Evolutionary conservation across 768 basidiomycete genomes (phyloP).

Genomic region (Lentinula guzmanii): DNA sequence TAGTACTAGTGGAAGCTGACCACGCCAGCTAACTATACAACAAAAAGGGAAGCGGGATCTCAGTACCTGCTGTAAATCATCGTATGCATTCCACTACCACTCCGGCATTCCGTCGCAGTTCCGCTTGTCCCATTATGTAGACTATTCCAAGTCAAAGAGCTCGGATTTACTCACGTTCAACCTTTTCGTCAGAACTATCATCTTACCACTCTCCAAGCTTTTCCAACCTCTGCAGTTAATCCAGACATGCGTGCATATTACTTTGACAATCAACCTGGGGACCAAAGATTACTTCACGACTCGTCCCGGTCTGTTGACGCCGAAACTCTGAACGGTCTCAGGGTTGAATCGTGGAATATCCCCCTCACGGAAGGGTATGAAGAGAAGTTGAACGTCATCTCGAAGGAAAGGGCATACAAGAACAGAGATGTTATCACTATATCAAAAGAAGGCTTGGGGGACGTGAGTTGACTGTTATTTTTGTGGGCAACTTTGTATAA

Average conservation of each 20-base stretch:
- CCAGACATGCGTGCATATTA: constrained; percentile 65
- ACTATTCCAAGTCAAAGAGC: too few species aligned
- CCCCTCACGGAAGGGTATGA: constrained; percentile 58
- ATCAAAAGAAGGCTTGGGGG: constrained; percentile 74
- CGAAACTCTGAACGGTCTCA: constrained; percentile 46
- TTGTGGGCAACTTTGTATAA: not conserved
- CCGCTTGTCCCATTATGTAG: too few species aligned
- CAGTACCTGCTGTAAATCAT: too few species aligned
- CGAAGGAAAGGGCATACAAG: constrained; percentile 69
- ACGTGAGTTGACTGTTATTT: constrained; percentile 40
- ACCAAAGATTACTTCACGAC: constrained; percentile 80
- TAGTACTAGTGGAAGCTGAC: too few species aligned
- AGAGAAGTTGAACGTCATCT: constrained; percentile 52
- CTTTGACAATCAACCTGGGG: constrained; percentile 68
- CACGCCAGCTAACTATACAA: too few species aligned
- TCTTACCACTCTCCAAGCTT: not conserved
- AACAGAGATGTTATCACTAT: constrained; percentile 79
- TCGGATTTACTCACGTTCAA: too few species aligned
- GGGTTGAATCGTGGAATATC: constrained; percentile 63
- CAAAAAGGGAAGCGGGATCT: too few species aligned
- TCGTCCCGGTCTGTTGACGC: constrained; percentile 49
- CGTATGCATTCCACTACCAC: too few species aligned
- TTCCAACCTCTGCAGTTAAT: not conserved
- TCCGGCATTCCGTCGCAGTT: too few species aligned
- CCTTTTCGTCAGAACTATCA: too few species aligned